Evolutionary conservation across 2,329 filamentous ascomycete species (phyloP).

Genomic region (Penicillium sp.): DNA sequence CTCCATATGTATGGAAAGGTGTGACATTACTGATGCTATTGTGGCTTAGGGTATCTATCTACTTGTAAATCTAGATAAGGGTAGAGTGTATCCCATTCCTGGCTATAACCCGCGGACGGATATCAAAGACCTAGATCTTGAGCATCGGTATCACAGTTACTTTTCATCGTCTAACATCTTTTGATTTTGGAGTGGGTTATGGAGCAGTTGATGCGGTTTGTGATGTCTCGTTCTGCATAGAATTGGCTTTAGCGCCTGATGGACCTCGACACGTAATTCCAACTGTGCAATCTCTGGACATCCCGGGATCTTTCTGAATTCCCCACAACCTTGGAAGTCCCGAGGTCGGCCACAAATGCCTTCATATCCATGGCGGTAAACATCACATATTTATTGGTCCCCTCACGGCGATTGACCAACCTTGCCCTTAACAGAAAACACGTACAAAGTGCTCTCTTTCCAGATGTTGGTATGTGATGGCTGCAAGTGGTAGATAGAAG

Average conservation of each 20-base stretch:
- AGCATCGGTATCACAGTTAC: too few species aligned
- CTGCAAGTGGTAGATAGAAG: background rate
- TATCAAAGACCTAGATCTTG: too few species aligned
- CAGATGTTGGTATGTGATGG: background rate
- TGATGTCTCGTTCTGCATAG: background rate
- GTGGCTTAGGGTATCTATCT: too few species aligned
- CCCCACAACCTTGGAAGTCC: background rate
- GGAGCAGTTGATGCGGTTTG: too few species aligned
- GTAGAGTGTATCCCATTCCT: too few species aligned
- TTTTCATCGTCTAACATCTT: too few species aligned
- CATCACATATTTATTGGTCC: background rate
- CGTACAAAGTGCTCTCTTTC: background rate
- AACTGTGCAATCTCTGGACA: background rate
- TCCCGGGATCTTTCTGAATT: background rate
- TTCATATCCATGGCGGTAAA: background rate
- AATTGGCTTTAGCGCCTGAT: background rate
- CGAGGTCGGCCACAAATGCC: background rate
- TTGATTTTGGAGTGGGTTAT: too few species aligned
- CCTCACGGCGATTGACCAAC: background rate
- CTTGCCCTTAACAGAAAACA: background rate
- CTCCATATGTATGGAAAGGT: too few species aligned
- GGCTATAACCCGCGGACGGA: too few species aligned
- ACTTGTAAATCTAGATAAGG: too few species aligned
- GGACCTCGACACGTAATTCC: background rate
- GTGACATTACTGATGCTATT: too few species aligned